phyloP scores from a whole-genome alignment of 176 grass and related monocot genomes.

The Triticum monococcum region DNA sequence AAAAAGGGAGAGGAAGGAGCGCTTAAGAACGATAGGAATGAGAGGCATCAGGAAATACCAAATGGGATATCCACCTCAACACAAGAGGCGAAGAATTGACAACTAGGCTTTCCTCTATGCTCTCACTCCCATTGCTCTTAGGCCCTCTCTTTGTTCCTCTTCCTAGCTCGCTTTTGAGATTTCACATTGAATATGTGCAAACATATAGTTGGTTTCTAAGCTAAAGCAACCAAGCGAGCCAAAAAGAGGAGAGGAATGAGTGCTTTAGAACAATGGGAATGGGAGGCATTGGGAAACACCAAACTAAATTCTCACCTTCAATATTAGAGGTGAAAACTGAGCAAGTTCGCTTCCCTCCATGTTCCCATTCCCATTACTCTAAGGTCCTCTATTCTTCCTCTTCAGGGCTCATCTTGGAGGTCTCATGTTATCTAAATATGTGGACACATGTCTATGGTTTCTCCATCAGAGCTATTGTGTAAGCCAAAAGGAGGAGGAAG shows the following conservation, averaged over 20 bases:
- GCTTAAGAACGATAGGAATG: conserved; percentile 25
- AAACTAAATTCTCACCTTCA: not conserved
- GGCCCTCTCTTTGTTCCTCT: conserved; percentile 31
- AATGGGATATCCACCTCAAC: not conserved
- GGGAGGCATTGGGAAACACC: conserved; percentile 24
- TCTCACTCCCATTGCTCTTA: conserved; percentile 27
- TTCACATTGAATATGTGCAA: not conserved
- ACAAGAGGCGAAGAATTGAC: not conserved
- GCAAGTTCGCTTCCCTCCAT: not conserved
- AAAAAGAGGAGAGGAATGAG: conserved; percentile 26
- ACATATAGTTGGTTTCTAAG: not conserved
- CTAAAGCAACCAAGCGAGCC: not conserved
- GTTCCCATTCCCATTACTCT: conserved; percentile 33
- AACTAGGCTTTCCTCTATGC: conserved; percentile 8
- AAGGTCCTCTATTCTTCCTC: conserved; percentile 31
- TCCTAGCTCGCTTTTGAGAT: not conserved
- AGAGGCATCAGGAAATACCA: no score
- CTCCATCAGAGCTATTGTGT: not conserved
- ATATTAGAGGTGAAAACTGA: not conserved
- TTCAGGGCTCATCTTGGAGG: not conserved
- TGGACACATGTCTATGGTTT: not conserved
- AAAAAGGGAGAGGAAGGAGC: conserved; percentile 23
- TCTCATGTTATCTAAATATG: not conserved
- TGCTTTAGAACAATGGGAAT: conserved; percentile 24
- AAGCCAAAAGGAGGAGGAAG: conserved; percentile 33